Evolutionary conservation across 345 rosid genomes (phyloP), one percentile per base, ranked within the genome.

Genomic region (Bretschneidera sinensis): DNA sequence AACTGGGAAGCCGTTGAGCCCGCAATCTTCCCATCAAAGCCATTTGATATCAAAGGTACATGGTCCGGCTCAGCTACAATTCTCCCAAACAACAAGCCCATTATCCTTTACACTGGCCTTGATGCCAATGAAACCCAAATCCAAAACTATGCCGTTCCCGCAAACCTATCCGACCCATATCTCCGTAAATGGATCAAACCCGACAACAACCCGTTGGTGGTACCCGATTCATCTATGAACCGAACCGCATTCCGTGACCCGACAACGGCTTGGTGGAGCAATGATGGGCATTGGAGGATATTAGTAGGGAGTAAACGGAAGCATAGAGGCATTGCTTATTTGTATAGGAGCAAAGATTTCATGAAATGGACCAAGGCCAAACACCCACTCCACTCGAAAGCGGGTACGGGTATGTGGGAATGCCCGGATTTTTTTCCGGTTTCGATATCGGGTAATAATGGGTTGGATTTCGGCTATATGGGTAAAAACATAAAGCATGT

Each of bases 1-100:
- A 90, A 85, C 34, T 94, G 97, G 99, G 43, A 62, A 53, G 68
- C 89, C 5, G 82, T 94, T 1, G 87, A 85, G 53, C 87, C 79
- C 0, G 97, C 99, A 5, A 55, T 94, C 18, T 72, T 62, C 47
- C 92, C 96, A 0, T 68, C 96, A 0, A 69, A 90, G 66, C 79
- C 77, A 60, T 90, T 86, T 17, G 99, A 94, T 33, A 67, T 76
- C 1, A 71, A 79, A 2, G 99, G 97, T 0, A 79, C 87, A 47
- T 94, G 99, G 99, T 94, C 99, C 0, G 99, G 97, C 1, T 94
- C 99, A 0, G 89, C 91, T 50, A 94, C 97, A 0, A 3, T 94
- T 20, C 83, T 88, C 9, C 92, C 84, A 0, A 71, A 61, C 4
- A 77, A 85, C 43, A 72, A 68, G 43, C 97, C 97, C 20, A 14